Evolutionary conservation across 352 stramenopile genomes (phyloP), one percentile per base, ranked within the genome.

Genomic region (Phytophthora pisi): DNA sequence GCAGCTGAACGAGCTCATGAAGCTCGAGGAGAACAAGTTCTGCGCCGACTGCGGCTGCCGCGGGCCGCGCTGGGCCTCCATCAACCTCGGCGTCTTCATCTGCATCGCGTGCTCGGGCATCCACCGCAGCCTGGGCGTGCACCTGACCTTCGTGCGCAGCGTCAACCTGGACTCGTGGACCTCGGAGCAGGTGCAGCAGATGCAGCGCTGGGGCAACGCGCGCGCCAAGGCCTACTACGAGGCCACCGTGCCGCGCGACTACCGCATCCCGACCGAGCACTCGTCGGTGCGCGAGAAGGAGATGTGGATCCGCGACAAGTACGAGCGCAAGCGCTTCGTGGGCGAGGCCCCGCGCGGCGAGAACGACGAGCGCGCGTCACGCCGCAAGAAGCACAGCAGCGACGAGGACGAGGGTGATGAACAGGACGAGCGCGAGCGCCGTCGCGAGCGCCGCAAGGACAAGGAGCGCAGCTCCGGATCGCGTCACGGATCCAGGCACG

Each of bases 91-190:
- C 30, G 91, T 98, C 20, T 98, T 98, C 75, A 94, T 98, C 64
- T 98, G 95, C 79, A 97, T 98, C 68, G 83, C 90, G 51, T 98
- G 95, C 77, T 96, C 91, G 15, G 95, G 93, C 30, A 96, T 98
- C 70, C 95, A 98, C 70, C 89, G 95, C 60, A 95, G 87, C 49
- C 79, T 98, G 53, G 95, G 95, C 57, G 91, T 98, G 30, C 95
- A 98, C 72, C 68, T 98, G 36, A 97, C 90, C 16, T 97, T 98
- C 61, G 95, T 98, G 62, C 88, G 94, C 28, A 97, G 87, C 34
- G 89, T 96, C 15, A 97, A 97, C 68, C 74, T 98, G 47, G 95
- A 98, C 73, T 95, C 92, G n/a, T 98, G 94, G 94, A 97, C 91
- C 18, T 10, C 75, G 0, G 92, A 97, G 24, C 92, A 97, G 75